These are phyloP conservation scores for Closterium sp. DNA, from an alignment of 139 green algal species.

Conservation along the genomic window DNA sequence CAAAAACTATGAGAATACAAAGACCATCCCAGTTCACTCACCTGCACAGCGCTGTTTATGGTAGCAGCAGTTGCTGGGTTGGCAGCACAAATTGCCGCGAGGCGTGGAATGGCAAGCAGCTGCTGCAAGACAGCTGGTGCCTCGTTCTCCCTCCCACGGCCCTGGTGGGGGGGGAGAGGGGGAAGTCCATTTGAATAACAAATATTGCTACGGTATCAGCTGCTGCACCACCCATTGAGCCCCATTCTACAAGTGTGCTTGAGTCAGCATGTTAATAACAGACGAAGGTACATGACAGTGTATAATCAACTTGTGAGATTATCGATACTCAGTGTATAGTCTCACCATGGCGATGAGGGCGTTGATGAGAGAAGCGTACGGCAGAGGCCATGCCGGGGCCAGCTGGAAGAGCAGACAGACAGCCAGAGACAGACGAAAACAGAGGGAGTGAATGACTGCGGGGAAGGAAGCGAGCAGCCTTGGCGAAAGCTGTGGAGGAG, in stretches of 20 bases:
- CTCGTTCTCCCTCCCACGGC: not conserved
- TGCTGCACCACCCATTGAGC: too few relatives aligned
- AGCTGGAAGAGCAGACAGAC: slow-evolving; percentile 1
- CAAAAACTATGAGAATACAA: not conserved
- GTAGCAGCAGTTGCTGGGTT: not conserved
- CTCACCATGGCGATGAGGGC: slow-evolving; percentile 13
- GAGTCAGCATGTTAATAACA: too few relatives aligned
- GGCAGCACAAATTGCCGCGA: not conserved
- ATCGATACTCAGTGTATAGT: too few relatives aligned
- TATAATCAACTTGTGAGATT: too few relatives aligned
- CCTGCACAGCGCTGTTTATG: not conserved
- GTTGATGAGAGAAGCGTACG: slow-evolving; percentile 7
- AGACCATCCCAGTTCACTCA: not conserved
- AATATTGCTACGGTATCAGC: too few relatives aligned
- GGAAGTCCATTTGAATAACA: too few relatives aligned
- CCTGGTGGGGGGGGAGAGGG: too few relatives aligned
- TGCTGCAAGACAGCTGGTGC: not conserved
- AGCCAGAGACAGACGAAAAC: not conserved
- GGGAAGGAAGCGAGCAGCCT: not conserved
- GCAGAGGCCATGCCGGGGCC: slow-evolving; percentile 5
- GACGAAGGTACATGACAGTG: too few relatives aligned
- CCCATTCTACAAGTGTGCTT: too few relatives aligned
- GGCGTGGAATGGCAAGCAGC: not conserved
- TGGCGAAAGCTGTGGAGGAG: not conserved
- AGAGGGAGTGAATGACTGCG: not conserved